These are phyloP conservation scores for Pueraria montana DNA, from an alignment of 306 rosid species.

Conservation along the genomic window DNA sequence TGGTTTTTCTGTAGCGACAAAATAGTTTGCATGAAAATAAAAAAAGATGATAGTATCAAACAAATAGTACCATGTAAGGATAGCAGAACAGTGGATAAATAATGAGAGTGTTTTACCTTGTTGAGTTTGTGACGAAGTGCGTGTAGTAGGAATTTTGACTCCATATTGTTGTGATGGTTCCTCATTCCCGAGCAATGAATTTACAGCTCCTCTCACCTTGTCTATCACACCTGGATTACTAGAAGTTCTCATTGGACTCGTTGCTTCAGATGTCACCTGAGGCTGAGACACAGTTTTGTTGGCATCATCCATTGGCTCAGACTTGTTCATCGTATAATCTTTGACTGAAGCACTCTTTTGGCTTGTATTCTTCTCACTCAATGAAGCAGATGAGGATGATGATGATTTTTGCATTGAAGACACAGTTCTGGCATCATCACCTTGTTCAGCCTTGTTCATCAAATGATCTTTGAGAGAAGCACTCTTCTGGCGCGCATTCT, in stretches of 20 bases:
- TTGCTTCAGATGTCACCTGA: constrained; percentile 50
- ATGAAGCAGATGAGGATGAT: not conserved
- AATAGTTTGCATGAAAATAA: not conserved
- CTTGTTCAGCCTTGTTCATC: too few relatives aligned
- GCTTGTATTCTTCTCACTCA: constrained; percentile 31
- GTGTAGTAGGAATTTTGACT: constrained; percentile 47
- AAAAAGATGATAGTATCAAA: not conserved
- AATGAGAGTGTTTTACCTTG: constrained; percentile 55
- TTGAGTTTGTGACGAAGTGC: constrained; percentile 52
- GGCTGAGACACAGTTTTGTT: constrained; percentile 67
- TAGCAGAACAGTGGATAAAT: not conserved
- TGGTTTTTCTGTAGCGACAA: constrained; percentile 28
- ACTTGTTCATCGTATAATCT: constrained; percentile 58
- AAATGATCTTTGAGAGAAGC: too few relatives aligned
- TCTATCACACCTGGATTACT: constrained; percentile 64
- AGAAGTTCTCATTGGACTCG: constrained; percentile 56
- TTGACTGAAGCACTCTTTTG: constrained; percentile 62
- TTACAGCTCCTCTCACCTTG: constrained; percentile 78
- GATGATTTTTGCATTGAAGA: not conserved
- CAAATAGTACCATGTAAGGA: not conserved
- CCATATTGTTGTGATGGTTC: constrained; percentile 51
- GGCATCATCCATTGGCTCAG: constrained; percentile 68
- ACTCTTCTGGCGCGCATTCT: too few relatives aligned
- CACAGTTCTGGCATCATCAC: too few relatives aligned
- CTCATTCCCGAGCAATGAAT: constrained; percentile 68